Evolutionary conservation across 169 alveolate species (phyloP).

Genomic region (Condylostoma magnum): DNA sequence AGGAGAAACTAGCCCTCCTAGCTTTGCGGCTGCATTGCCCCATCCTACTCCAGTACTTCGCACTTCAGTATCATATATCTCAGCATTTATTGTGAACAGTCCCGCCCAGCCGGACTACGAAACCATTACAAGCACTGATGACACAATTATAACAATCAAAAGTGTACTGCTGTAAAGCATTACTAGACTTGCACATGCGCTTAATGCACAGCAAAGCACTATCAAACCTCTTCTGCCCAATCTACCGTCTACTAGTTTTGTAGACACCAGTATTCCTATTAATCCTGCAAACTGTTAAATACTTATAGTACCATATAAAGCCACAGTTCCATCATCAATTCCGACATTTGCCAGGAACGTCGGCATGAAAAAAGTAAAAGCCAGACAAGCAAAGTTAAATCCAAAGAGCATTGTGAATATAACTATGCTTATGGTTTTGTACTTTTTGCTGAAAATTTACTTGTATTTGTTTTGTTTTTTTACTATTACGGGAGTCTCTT

Average conservation of each 20-base stretch:
- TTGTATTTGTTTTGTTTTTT: background rate
- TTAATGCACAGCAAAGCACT: background rate
- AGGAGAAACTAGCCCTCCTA: slow-evolving; percentile 28
- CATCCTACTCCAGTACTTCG: slow-evolving; percentile 2
- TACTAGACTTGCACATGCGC: background rate
- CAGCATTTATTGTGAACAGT: slow-evolving; percentile 7
- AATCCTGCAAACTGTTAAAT: slow-evolving; percentile 12
- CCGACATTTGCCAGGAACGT: slow-evolving; percentile 7
- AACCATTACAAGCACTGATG: background rate
- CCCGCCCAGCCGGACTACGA: background rate
- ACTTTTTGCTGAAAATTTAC: background rate
- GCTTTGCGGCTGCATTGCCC: slow-evolving; percentile 7
- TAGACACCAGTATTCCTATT: background rate
- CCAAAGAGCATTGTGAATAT: background rate
- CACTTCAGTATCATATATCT: background rate
- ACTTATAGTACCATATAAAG: background rate
- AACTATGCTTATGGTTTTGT: background rate
- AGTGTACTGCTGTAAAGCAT: background rate
- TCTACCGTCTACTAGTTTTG: slow-evolving; percentile 5
- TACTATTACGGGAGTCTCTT: no score
- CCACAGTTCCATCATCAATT: background rate
- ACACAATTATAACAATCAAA: background rate
- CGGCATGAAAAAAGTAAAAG: slow-evolving; percentile 22
- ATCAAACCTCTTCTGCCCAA: slow-evolving; percentile 12
- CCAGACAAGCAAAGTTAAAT: background rate